phyloP scores from a whole-genome alignment of 257 asterid genomes.

The Nicotiana noctiflora region DNA sequence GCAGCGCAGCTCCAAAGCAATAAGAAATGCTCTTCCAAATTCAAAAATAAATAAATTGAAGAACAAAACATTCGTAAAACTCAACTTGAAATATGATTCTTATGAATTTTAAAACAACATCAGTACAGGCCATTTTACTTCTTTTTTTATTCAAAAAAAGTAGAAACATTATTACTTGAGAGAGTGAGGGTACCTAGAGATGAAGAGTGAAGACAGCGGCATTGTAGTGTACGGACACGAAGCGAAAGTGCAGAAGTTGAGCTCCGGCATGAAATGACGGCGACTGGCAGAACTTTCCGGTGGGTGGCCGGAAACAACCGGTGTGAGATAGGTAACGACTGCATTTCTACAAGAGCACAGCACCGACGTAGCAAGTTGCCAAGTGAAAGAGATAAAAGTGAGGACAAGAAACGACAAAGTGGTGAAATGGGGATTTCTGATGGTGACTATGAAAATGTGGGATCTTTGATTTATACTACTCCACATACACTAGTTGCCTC shows the following conservation, averaged over 20 bases:
- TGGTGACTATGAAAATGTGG: neutral
- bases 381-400: conserved; percentile 1
- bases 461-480: neutral
- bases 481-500: neutral
- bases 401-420: neutral
- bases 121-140: neutral
- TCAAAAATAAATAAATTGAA: no score
- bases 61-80: neutral
- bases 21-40: neutral
- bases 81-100: neutral
- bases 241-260: conserved; percentile 15
- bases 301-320: conserved; percentile 23
- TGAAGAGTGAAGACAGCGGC: conserved; percentile 29
- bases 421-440: neutral
- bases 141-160: neutral
- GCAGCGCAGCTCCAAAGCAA: no score
- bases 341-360: conserved; percentile 23
- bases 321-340: conserved; percentile 23
- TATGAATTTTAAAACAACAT: neutral
- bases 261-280: conserved; percentile 17
- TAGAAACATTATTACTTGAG: neutral
- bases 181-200: conserved; percentile 28
- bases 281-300: conserved; percentile 16
- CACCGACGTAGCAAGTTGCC: no score
- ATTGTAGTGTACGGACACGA: conserved; percentile 27